These are phyloP conservation scores for Phytopythium oedochilum DNA, from an alignment of 352 stramenopile genomes.

Conservation along the genomic window DNA sequence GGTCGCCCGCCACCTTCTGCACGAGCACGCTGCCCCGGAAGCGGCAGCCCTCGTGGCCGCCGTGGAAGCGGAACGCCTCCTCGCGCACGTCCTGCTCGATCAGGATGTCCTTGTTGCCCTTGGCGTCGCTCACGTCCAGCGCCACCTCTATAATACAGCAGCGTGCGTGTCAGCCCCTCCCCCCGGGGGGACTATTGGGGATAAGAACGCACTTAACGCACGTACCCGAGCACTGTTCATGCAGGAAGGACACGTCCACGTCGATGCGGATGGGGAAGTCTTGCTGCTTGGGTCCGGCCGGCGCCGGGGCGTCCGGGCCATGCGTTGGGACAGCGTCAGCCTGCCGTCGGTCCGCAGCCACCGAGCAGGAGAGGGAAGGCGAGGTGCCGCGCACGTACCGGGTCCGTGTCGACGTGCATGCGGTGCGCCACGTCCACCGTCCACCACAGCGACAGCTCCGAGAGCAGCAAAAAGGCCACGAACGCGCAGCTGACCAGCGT, in stretches of 20 bases:
- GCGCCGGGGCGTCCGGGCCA: neutral
- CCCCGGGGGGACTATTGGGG: too few species aligned
- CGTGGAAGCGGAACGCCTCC: constrained; percentile 23
- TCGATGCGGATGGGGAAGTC: constrained; percentile 73
- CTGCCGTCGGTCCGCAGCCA: too few species aligned
- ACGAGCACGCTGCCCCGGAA: constrained; percentile 63
- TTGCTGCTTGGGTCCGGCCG: constrained; percentile 47
- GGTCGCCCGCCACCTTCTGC: constrained; percentile 78
- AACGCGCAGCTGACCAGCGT: constrained; percentile 76
- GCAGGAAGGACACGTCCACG: constrained; percentile 80
- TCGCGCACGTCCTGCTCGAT: constrained; percentile 61
- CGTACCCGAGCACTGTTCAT: constrained; percentile 69
- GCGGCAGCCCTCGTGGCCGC: constrained; percentile 66
- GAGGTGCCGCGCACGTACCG: constrained; percentile 32
- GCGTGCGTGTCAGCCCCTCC: too few species aligned
- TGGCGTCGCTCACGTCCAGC: constrained; percentile 82
- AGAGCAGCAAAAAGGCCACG: constrained; percentile 73
- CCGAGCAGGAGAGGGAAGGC: too few species aligned
- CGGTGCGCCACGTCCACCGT: constrained; percentile 77
- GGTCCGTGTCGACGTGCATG: constrained; percentile 84
- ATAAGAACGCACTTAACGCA: too few species aligned
- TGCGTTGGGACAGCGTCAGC: too few species aligned
- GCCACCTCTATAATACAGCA: constrained; percentile 55
- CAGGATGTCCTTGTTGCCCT: constrained; percentile 83
- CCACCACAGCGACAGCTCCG: constrained; percentile 84